Conservation (phyloP, 2,329 filamentous ascomycete genomes). For the Biscogniauxia marginata region DNA sequence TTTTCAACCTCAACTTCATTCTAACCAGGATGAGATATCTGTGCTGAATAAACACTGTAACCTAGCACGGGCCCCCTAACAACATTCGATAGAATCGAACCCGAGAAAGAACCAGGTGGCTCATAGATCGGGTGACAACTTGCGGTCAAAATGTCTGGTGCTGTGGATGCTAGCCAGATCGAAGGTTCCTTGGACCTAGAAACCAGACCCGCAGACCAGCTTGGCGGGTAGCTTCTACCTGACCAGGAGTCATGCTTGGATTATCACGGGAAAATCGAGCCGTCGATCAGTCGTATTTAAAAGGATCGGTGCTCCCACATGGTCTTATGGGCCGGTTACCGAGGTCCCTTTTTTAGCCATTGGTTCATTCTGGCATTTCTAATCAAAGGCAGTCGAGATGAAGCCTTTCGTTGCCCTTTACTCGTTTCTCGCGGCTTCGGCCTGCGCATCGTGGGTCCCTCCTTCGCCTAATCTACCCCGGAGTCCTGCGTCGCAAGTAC, state of each 20-base stretch:
- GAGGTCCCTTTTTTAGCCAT: background rate
- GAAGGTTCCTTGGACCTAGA: background rate
- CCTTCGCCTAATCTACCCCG: slow-evolving; percentile 6
- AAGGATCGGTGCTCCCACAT: background rate
- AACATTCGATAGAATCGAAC: background rate
- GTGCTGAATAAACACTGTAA: background rate
- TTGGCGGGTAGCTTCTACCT: background rate
- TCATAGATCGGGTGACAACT: background rate
- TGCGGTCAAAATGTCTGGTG: background rate
- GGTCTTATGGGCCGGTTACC: background rate
- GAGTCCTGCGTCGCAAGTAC: slow-evolving; percentile 8
- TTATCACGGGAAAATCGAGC: background rate
- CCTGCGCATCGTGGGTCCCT: slow-evolving; percentile 19
- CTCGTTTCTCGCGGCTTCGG: slow-evolving; percentile 14
- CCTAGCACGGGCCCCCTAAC: background rate
- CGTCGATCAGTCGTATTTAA: background rate
- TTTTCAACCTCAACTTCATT: background rate
- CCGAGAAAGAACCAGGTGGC: background rate
- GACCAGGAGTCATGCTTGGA: background rate
- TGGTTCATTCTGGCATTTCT: background rate
- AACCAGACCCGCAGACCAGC: background rate
- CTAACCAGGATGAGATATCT: background rate
- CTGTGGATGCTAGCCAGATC: background rate
- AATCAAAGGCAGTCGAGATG: slow-evolving; percentile 10
- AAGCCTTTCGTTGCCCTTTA: slow-evolving; percentile 11